Percentiles rank a stretch among this genome's conserved stretches.
Conservation (phyloP, 805 yeast genomes). For the Suhomyces vadensis region DNA sequence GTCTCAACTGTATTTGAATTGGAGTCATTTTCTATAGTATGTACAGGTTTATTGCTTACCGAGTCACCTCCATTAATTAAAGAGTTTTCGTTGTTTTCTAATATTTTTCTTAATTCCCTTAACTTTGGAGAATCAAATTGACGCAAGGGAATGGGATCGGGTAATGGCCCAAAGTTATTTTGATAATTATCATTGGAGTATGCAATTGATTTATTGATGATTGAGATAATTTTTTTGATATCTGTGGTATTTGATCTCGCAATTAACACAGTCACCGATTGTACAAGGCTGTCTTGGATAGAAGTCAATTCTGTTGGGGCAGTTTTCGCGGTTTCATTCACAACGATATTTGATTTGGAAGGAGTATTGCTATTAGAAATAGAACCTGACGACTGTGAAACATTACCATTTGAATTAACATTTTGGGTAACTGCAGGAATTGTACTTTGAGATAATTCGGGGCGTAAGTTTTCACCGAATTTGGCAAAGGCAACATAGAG, state of each 20-base stretch:
- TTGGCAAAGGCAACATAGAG: constrained; percentile 85
- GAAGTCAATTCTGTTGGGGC: constrained; percentile 24
- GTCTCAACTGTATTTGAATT: constrained; percentile 12
- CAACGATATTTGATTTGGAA: constrained; percentile 4
- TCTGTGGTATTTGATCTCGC: constrained; percentile 24
- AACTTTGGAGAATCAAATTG: constrained; percentile 86
- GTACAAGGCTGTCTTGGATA: constrained; percentile 24
- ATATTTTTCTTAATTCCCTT: constrained; percentile 75
- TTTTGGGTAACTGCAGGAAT: background rate
- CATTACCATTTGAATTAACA: background rate
- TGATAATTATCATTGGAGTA: constrained; percentile 49
- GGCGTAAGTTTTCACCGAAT: constrained; percentile 38
- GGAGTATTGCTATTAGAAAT: constrained; percentile 3
- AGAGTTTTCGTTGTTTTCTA: constrained; percentile 36
- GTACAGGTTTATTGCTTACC: background rate
- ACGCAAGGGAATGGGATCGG: constrained; percentile 67
- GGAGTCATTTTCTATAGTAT: constrained; percentile 8
- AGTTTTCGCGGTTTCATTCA: constrained; percentile 13
- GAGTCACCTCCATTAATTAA: constrained; percentile 7
- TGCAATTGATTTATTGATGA: constrained; percentile 39
- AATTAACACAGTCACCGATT: constrained; percentile 18
- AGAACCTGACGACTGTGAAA: background rate
- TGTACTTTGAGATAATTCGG: background rate
- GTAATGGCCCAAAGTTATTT: constrained; percentile 68
- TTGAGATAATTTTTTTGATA: constrained; percentile 42